Base-by-base conservation (phyloP, 768 basidiomycete genomes). In the Hemileccinum rubropunctum region DNA sequence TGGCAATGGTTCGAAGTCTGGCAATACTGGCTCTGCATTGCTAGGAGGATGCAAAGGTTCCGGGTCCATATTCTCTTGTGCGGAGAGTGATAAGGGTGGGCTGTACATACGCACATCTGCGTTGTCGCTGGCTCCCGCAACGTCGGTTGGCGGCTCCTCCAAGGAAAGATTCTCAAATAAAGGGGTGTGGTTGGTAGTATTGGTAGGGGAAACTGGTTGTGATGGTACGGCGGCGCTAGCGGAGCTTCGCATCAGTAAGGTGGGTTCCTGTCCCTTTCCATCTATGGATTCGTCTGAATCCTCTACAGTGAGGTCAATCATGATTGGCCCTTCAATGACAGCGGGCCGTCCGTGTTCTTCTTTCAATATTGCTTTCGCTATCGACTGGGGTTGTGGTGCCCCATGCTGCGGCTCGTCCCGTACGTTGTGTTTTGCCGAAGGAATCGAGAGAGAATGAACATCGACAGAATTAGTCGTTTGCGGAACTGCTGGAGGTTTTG, bases 241-340 rank as follows among this genome's bases (percentile, higher is more conserved):
- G 17, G 39, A 42, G 3, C 48, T 45, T 43, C 36, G 53, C 6
- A 55, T 55, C 15, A 35, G 49, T 42, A 53, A 53, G 34, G 47
- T 43, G 48, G 43, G 32, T 43, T 45, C 47, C 32, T 45, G 55
- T 42, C 37, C 43, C 4, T 45, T 45, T 54, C 40, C 55, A 26
- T 51, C 38, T 23, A 51, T 51, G 49, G 63, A 58, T 35, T 47
- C 61, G 30, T 53, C 63, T 33, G 58, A 58, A 43, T 63, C 56
- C 0, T 64, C 63, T 28, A 52, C 18, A 23, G 63, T 64, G 34
- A 64, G 64, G 38, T 64, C 63, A 17, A 64, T 66, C 54, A 51
- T 61, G 50, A 61, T 58, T 54, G 61, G 54, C 27, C 47, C 61
- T 18, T 53, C 39, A 9, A 40, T 38, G 18, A 38, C 30, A 34